A percentile compares a stretch with the other conserved stretches of the same genome.
Evolutionary conservation across 2,329 filamentous ascomycete genomes (phyloP).

Genomic region (Clarireedia paspali): DNA sequence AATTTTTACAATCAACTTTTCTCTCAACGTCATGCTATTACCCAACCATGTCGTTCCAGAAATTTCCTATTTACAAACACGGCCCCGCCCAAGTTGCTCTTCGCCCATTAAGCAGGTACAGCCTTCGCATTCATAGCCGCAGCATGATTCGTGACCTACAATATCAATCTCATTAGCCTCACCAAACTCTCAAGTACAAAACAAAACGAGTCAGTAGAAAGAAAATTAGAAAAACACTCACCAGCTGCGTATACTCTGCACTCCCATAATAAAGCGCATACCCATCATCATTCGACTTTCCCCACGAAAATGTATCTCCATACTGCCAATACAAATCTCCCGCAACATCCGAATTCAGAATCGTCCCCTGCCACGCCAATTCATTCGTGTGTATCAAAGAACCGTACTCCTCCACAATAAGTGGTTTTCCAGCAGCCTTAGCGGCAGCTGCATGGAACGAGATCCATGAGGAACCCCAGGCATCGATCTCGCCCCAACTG

Average conservation of each 20-base stretch:
- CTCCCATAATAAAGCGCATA: conserved; percentile 24
- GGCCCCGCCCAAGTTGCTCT: not conserved
- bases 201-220: too few species aligned
- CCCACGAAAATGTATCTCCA: conserved; percentile 21
- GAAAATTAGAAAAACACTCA: conserved; percentile 5
- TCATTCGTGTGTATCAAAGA: conserved; percentile 16
- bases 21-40: too few species aligned
- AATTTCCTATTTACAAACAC: not conserved
- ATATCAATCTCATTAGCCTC: too few species aligned
- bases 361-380: conserved; percentile 20
- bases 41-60: too few species aligned
- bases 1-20: too few species aligned
- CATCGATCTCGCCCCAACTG: conserved; percentile 32
- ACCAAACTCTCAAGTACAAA: too few species aligned
- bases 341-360: conserved; percentile 18
- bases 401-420: conserved; percentile 36
- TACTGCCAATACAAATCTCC: conserved; percentile 29
- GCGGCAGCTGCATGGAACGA: conserved; percentile 35
- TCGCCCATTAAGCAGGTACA: not conserved
- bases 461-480: conserved; percentile 42
- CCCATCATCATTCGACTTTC: conserved; percentile 23
- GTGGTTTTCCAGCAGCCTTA: conserved; percentile 33
- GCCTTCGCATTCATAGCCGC: conserved; percentile 20
- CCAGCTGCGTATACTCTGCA: conserved; percentile 20
- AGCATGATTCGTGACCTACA: conserved; percentile 18